Base-by-base conservation (phyloP, 257 asterid species). In the Nemophila menziesii region DNA sequence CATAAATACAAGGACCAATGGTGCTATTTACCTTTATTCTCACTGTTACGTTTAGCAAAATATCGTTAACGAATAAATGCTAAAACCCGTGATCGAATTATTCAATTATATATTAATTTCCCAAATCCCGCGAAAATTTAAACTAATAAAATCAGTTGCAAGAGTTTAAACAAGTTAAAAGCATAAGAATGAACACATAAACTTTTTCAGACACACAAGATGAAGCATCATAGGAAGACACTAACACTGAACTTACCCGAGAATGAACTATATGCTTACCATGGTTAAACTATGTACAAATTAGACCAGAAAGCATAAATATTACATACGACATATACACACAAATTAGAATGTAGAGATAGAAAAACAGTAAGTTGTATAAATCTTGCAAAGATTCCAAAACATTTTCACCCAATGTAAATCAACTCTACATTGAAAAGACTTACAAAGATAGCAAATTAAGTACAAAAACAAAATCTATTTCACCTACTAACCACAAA, bases 211-310 rank as follows among this genome's bases (percentile, higher is more conserved):
- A 29, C 45, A 60, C 39, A 34, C 49, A 54, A 19, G 48, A 55
- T 22, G 59, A 51, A 56, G 57, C 64, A 63, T 51, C 59, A 49
- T 57, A 64, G 51, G 60, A 57, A 27, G 29, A 65, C 55, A 57
- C 43, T 46, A 60, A 38, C 66, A 43, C 24, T 41, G 44, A 26
- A 46, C 36, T 34, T 21, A 45, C 5, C n/a, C 18, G 45, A 49
- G 21, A 5, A 20, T 10, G 5, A 12, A 14, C 7, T 29, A 29
- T 10, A 29, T 29, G 36, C 36, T 7, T 29, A 29, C 5, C 3
- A n/a, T 2, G 7, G 9, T 2, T 2, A 29, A 29, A 7, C 12
- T 29, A 29, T 10, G 36, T 29, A 29, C 36, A 29, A 10, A 29
- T 29, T 7, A 29, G 33, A 29, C 36, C 36, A 29, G n/a, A 10